Percentiles rank a stretch among this genome's conserved stretches.
These are phyloP conservation scores for Fragaria vesca DNA, from an alignment of 306 rosid genomes.

Conservation along the genomic window DNA sequence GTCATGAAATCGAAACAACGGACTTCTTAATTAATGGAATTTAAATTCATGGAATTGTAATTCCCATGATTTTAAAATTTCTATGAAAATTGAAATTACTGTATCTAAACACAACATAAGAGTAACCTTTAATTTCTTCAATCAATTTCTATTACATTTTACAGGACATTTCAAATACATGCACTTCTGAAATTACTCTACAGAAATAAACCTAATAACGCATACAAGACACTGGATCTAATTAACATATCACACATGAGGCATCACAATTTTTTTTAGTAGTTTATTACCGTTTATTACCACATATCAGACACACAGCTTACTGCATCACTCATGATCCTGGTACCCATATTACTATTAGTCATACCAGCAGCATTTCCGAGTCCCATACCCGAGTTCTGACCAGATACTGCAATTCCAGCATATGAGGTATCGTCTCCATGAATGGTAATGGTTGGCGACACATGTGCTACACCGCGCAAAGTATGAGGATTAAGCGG, in stretches of 20 bases:
- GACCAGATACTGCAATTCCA: constrained; percentile 44
- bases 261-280: background rate
- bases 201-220: background rate
- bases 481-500: constrained; percentile 33
- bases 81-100: no score
- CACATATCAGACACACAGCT: constrained; percentile 47
- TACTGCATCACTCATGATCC: constrained; percentile 43
- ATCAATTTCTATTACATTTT: no score
- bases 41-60: no score
- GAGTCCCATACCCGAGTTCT: constrained; percentile 38
- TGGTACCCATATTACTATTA: constrained; percentile 33
- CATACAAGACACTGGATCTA: background rate
- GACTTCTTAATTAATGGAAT: no score
- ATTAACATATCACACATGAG: background rate
- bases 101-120: no score
- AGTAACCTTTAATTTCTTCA: no score
- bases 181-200: background rate
- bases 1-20: no score
- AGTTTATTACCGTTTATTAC: constrained; percentile 31
- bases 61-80: no score
- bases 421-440: constrained; percentile 50
- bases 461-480: constrained; percentile 44
- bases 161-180: background rate
- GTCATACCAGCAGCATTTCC: constrained; percentile 37
- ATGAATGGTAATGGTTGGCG: constrained; percentile 55